phyloP scores from a whole-genome alignment of 2,329 filamentous ascomycete species.

The Ceratocystiopsis minuta region DNA sequence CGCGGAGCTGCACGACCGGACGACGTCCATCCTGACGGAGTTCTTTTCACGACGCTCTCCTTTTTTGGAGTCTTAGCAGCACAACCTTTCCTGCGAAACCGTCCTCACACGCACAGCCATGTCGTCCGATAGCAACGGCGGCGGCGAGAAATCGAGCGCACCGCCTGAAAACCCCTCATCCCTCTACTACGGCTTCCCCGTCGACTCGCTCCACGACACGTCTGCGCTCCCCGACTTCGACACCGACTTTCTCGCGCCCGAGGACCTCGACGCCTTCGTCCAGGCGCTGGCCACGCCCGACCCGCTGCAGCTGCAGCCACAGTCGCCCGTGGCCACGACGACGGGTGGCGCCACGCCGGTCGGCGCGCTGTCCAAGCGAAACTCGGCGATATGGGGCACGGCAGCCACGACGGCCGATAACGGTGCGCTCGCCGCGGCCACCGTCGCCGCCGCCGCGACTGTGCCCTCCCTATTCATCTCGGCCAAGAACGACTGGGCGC shows the following conservation, averaged over 20 bases:
- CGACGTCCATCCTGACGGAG: too few relatives aligned
- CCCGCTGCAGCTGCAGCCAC: slow-evolving; percentile 34
- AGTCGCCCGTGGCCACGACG: slow-evolving; percentile 25
- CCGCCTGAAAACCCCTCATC: background rate
- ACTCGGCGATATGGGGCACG: slow-evolving; percentile 13
- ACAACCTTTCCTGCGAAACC: too few relatives aligned
- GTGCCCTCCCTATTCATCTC: slow-evolving; percentile 46
- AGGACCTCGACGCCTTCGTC: slow-evolving; percentile 62
- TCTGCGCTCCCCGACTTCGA: slow-evolving; percentile 60
- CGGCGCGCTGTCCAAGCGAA: slow-evolving; percentile 21
- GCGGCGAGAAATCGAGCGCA: too few relatives aligned
- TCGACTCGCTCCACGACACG: slow-evolving; percentile 46
- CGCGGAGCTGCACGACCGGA: too few relatives aligned
- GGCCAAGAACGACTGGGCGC: slow-evolving; percentile 90
- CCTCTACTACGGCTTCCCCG: slow-evolving; percentile 34
- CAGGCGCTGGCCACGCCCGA: slow-evolving; percentile 71
- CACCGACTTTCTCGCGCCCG: slow-evolving; percentile 54
- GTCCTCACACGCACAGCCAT: too few relatives aligned
- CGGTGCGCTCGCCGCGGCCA: too few relatives aligned
- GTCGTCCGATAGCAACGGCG: too few relatives aligned
- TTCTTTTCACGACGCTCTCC: too few relatives aligned
- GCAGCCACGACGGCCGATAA: too few relatives aligned
- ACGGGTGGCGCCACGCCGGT: slow-evolving; percentile 7
- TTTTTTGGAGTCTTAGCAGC: too few relatives aligned
- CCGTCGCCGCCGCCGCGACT: slow-evolving; percentile 13